phyloP scores from a whole-genome alignment of 176 grass and related monocot species.

The Bonia amplexicaulis region DNA sequence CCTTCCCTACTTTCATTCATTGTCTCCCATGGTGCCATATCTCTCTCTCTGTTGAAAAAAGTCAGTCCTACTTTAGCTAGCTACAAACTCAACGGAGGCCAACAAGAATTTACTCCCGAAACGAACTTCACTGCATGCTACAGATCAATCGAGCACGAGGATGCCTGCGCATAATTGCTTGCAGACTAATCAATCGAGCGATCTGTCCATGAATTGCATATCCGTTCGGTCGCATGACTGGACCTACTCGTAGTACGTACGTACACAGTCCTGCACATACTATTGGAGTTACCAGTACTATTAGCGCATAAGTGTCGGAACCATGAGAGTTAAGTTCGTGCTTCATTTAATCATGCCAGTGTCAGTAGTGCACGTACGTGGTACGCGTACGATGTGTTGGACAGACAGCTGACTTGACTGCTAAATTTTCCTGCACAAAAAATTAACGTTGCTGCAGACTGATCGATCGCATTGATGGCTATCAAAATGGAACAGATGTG shows the following conservation, averaged over 20 bases:
- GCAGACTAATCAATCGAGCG: background rate
- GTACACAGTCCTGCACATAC: background rate
- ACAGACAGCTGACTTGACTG: background rate
- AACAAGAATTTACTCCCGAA: background rate
- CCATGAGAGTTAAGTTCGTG: background rate
- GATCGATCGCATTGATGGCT: background rate
- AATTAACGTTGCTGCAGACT: background rate
- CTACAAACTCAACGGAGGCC: background rate
- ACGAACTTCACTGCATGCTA: background rate
- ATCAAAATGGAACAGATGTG: background rate
- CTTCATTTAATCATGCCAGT: background rate
- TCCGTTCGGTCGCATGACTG: background rate
- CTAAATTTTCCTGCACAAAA: background rate
- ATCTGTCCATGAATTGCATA: background rate
- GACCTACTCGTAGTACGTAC: background rate
- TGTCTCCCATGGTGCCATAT: background rate
- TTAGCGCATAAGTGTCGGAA: too few species aligned
- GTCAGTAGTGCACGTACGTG: background rate
- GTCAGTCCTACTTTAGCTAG: background rate
- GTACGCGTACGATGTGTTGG: background rate
- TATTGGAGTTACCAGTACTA: background rate
- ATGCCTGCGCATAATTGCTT: background rate
- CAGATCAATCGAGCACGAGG: background rate
- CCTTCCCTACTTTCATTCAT: constrained; percentile 1
- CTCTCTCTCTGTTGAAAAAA: background rate